phyloP scores from a whole-genome alignment of 2,329 filamentous ascomycete genomes.

The Cyphellophora europaea region DNA sequence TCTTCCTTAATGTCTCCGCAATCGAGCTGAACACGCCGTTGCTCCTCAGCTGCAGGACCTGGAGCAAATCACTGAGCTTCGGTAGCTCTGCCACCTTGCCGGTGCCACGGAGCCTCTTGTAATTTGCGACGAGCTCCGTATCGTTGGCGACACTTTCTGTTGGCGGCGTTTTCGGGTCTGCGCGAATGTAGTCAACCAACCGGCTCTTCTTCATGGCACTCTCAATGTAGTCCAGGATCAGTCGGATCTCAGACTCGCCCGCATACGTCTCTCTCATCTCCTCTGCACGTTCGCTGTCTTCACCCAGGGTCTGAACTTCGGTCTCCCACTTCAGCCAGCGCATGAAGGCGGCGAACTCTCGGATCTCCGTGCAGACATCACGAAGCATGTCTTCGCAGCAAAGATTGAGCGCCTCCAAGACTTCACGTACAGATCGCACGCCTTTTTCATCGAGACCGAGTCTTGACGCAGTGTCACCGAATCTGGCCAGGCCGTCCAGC shows the following conservation, averaged over 20 bases:
- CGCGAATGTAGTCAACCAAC: slow-evolving; percentile 22
- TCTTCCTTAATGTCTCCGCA: slow-evolving; percentile 59
- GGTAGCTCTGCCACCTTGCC: slow-evolving; percentile 42
- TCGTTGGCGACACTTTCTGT: slow-evolving; percentile 10
- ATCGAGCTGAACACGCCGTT: slow-evolving; percentile 57
- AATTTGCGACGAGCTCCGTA: slow-evolving; percentile 34
- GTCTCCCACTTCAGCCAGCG: slow-evolving; percentile 78
- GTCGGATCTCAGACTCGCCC: slow-evolving; percentile 55
- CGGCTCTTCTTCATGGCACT: slow-evolving; percentile 21
- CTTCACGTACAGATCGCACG: slow-evolving; percentile 53
- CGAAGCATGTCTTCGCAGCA: slow-evolving; percentile 65
- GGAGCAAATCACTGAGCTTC: slow-evolving; percentile 55
- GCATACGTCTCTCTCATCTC: slow-evolving; percentile 60
- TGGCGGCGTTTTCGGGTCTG: neutral
- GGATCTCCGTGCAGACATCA: slow-evolving; percentile 64
- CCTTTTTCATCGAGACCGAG: slow-evolving; percentile 57
- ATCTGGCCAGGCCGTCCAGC: slow-evolving; percentile 73
- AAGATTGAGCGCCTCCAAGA: slow-evolving; percentile 64
- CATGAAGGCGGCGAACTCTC: slow-evolving; percentile 69
- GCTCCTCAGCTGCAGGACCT: slow-evolving; percentile 49
- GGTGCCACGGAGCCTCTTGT: slow-evolving; percentile 39
- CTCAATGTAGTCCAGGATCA: slow-evolving; percentile 69
- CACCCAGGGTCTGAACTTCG: slow-evolving; percentile 60
- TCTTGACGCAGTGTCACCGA: slow-evolving; percentile 57
- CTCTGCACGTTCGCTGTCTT: slow-evolving; percentile 48